These are phyloP conservation scores for Curvularia hawaiiensis DNA, from an alignment of 2,329 filamentous ascomycete genomes.

Conservation along the genomic window DNA sequence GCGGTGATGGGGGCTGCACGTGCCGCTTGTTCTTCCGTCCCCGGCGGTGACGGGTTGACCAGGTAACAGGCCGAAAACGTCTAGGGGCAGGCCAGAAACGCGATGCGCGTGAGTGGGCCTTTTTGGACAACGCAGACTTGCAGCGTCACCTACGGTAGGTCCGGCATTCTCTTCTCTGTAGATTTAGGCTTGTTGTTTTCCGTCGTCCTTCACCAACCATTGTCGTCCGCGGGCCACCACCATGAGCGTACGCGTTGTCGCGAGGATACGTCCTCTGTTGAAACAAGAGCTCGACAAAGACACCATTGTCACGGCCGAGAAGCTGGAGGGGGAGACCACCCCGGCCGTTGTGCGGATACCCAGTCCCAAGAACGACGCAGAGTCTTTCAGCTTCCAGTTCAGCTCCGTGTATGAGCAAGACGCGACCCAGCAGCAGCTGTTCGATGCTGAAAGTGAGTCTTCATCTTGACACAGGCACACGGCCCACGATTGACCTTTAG, in stretches of 20 bases:
- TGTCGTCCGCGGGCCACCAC: slow-evolving; percentile 19
- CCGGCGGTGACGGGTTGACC: slow-evolving; percentile 24
- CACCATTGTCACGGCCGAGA: slow-evolving; percentile 73
- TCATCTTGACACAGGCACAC: slow-evolving; percentile 1
- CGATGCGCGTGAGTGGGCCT: slow-evolving; percentile 22
- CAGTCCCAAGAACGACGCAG: slow-evolving; percentile 88
- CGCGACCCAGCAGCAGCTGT: slow-evolving; percentile 84
- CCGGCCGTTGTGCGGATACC: slow-evolving; percentile 82
- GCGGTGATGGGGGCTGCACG: slow-evolving; percentile 18
- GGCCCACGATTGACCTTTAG: slow-evolving; percentile 24
- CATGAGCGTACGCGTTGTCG: slow-evolving; percentile 80
- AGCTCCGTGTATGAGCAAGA: slow-evolving; percentile 86
- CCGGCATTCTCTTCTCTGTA: slow-evolving; percentile 42
- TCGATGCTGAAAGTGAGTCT: slow-evolving; percentile 78
- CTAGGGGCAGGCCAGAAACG: slow-evolving; percentile 32
- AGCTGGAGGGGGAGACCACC: slow-evolving; percentile 47
- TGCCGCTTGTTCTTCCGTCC: slow-evolving; percentile 16
- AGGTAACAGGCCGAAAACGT: slow-evolving; percentile 26
- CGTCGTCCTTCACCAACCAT: slow-evolving; percentile 18
- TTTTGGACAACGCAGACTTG: slow-evolving; percentile 30
- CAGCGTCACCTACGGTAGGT: slow-evolving; percentile 37
- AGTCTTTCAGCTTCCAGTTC: slow-evolving; percentile 94
- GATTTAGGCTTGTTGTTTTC: slow-evolving; percentile 28
- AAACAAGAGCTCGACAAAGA: slow-evolving; percentile 86
- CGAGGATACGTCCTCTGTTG: slow-evolving; percentile 85